phyloP scores from a whole-genome alignment of 345 rosid species.

The Reutealis trisperma region DNA sequence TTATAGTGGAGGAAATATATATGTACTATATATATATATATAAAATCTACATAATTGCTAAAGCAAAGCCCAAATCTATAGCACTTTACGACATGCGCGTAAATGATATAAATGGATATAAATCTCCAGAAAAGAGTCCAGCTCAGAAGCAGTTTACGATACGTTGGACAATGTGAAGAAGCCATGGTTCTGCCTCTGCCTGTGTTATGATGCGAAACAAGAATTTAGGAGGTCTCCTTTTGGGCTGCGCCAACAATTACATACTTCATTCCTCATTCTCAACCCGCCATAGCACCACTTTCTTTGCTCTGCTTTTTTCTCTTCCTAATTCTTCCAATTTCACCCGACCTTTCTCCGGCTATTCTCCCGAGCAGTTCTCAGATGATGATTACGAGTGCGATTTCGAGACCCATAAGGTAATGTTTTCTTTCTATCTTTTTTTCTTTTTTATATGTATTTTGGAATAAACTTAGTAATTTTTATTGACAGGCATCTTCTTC shows the following conservation, averaged over 20 bases:
- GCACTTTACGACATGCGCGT: too few species aligned
- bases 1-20: too few species aligned
- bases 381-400: conserved; percentile 92
- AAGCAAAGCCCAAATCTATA: too few species aligned
- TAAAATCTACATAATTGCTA: too few species aligned
- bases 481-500: conserved; percentile 82
- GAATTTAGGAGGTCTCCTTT: conserved; percentile 46
- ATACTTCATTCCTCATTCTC: conserved; percentile 20
- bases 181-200: neutral
- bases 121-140: too few species aligned
- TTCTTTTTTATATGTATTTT: neutral
- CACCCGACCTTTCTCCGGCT: conserved; percentile 34
- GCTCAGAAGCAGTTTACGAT: too few species aligned
- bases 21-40: too few species aligned
- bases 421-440: neutral
- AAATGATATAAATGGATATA: too few species aligned
- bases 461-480: neutral
- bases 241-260: conserved; percentile 36
- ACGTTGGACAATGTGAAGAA: neutral
- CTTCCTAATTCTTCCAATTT: conserved; percentile 22
- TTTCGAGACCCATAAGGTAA: conserved; percentile 78
- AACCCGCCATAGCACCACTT: conserved; percentile 4
- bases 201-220: conserved; percentile 48
- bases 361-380: conserved; percentile 83
- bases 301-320: conserved; percentile 27